Conservation (phyloP, 169 alveolate species). For the Besnoitia besnoiti region DNA sequence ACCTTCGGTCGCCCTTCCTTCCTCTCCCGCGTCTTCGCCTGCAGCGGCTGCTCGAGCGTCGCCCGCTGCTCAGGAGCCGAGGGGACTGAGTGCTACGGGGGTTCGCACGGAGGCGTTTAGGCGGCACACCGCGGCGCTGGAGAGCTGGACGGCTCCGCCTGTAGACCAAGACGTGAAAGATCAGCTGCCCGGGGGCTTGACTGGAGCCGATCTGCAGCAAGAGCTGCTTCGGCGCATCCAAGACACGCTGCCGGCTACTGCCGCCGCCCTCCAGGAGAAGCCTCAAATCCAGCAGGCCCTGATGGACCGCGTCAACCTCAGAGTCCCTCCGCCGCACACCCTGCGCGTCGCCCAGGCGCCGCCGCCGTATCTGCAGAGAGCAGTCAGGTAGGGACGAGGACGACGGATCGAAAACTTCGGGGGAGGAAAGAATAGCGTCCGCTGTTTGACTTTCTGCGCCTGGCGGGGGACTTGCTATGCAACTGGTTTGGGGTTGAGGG, state of each 20-base stretch:
- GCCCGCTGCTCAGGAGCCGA: neutral
- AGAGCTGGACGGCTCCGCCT: slow-evolving; percentile 20
- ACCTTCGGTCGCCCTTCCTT: neutral
- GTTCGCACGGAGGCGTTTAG: neutral
- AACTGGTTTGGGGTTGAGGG: too few relatives aligned
- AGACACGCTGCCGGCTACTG: neutral
- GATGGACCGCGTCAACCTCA: neutral
- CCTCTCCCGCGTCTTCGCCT: neutral
- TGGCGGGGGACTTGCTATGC: too few relatives aligned
- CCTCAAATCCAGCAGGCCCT: neutral
- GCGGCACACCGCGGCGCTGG: neutral
- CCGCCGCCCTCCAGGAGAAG: neutral
- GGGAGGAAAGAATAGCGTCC: neutral
- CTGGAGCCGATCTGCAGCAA: neutral
- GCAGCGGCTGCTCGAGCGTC: neutral
- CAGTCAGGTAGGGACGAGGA: neutral
- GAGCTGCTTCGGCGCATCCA: neutral
- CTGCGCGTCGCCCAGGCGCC: slow-evolving; percentile 10
- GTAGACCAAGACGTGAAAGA: slow-evolving; percentile 50
- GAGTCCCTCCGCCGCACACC: slow-evolving; percentile 12
- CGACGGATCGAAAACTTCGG: neutral
- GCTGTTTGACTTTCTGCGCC: too few relatives aligned
- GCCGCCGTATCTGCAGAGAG: neutral
- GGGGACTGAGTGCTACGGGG: neutral
- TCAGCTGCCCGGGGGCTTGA: slow-evolving; percentile 34